Conservation (phyloP, 306 rosid genomes). For the Pyrus communis region DNA sequence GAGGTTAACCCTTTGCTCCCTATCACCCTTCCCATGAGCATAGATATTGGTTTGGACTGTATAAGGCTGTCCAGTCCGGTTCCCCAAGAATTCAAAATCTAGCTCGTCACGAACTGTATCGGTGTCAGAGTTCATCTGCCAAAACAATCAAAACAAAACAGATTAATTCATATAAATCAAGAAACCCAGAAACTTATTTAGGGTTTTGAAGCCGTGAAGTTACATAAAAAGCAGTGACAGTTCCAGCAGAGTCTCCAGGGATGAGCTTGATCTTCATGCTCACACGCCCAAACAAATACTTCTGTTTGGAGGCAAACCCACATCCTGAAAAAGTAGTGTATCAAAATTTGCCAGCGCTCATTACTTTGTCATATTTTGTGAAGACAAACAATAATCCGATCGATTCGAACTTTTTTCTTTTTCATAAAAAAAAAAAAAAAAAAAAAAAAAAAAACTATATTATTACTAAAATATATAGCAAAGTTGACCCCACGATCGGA, state of each 20-base stretch:
- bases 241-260: slow-evolving; percentile 93
- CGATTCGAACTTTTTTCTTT: not conserved
- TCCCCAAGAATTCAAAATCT: slow-evolving; percentile 93
- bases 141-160: not conserved
- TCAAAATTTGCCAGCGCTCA: not conserved
- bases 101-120: slow-evolving; percentile 64
- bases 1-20: slow-evolving; percentile 83
- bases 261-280: slow-evolving; percentile 96
- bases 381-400: not conserved
- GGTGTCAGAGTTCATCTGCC: slow-evolving; percentile 23
- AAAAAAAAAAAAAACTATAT: no score
- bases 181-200: not conserved
- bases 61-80: slow-evolving; percentile 77
- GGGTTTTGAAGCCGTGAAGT: not conserved
- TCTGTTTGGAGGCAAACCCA: slow-evolving; percentile 72
- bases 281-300: slow-evolving; percentile 80
- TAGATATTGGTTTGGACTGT: slow-evolving; percentile 91
- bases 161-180: not conserved
- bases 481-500: slow-evolving; percentile 6
- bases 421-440: no score
- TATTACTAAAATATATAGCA: not conserved
- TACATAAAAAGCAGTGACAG: slow-evolving; percentile 93
- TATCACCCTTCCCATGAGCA: slow-evolving; percentile 74
- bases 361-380: not conserved
- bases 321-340: slow-evolving; percentile 45